A percentile compares a stretch with the other conserved stretches of the same genome.
Conservation (phyloP, 352 stramenopile genomes). For the Globisporangium paddicum region DNA sequence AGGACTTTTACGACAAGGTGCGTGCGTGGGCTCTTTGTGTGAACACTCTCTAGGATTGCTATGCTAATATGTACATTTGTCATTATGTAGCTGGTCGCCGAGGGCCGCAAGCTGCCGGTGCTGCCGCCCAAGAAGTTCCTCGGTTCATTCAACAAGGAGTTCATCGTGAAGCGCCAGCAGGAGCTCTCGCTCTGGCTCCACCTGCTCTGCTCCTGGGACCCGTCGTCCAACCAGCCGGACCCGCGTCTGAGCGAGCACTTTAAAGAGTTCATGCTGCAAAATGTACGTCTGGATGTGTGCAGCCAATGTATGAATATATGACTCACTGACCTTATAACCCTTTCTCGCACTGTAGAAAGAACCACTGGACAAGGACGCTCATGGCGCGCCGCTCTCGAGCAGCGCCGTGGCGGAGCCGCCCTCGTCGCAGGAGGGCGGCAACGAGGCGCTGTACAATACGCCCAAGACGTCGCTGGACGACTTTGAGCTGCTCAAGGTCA, state of each 20-base stretch:
- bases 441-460: slow-evolving; percentile 76
- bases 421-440: slow-evolving; percentile 20
- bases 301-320: not conserved
- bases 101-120: slow-evolving; percentile 73
- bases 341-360: slow-evolving; percentile 47
- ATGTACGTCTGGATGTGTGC: slow-evolving; percentile 30
- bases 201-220: slow-evolving; percentile 71
- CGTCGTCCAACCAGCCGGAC: slow-evolving; percentile 52
- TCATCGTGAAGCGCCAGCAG: slow-evolving; percentile 87
- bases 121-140: slow-evolving; percentile 88
- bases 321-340: slow-evolving; percentile 10
- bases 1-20: slow-evolving; percentile 86
- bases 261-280: slow-evolving; percentile 75
- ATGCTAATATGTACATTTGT: not conserved
- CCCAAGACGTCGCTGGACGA: slow-evolving; percentile 88
- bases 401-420: slow-evolving; percentile 6
- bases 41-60: not conserved
- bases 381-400: slow-evolving; percentile 21
- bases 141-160: slow-evolving; percentile 87
- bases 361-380: slow-evolving; percentile 52
- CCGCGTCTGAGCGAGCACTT: slow-evolving; percentile 68
- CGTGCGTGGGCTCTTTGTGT: not conserved
- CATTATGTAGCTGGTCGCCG: slow-evolving; percentile 41
- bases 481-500: slow-evolving; percentile 92
- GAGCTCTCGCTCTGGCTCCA: slow-evolving; percentile 87